Evolutionary conservation across 352 stramenopile genomes (phyloP).

Genomic region (Globisporangium barbulae): DNA sequence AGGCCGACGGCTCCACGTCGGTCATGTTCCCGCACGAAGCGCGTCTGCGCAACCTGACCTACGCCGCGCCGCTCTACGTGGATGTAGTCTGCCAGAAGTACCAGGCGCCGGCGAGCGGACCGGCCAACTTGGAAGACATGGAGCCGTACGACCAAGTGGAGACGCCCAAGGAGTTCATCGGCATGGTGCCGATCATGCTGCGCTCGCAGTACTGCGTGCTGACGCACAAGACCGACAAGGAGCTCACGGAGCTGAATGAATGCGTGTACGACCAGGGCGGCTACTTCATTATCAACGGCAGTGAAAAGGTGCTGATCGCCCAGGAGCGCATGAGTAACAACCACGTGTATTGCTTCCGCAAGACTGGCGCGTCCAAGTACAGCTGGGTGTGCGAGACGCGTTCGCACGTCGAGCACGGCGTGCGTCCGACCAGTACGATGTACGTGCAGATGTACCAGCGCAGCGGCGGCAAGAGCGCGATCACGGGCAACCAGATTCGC

Average conservation of each 20-base stretch:
- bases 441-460: conserved; percentile 99
- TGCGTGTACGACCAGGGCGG: conserved; percentile 99
- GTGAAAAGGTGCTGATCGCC: conserved; percentile 98
- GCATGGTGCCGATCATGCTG: conserved; percentile 99
- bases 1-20: conserved; percentile 95
- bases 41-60: conserved; percentile 98
- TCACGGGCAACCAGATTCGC: conserved; percentile 98
- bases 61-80: conserved; percentile 98
- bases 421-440: conserved; percentile 95
- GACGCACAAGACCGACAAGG: conserved; percentile 90
- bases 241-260: conserved; percentile 94
- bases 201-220: conserved; percentile 96
- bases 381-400: conserved; percentile 96
- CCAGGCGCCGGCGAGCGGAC: conserved; percentile 53
- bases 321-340: conserved; percentile 99
- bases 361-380: conserved; percentile 97
- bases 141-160: conserved; percentile 86
- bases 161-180: conserved; percentile 94
- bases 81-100: conserved; percentile 96
- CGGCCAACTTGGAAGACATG: conserved; percentile 81
- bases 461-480: conserved; percentile 90
- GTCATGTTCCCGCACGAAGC: conserved; percentile 99
- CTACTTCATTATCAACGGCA: conserved; percentile 99
- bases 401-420: conserved; percentile 95
- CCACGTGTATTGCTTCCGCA: conserved; percentile 99